phyloP scores from a whole-genome alignment of 345 rosid genomes.

The Crucihimalaya himalaica region DNA sequence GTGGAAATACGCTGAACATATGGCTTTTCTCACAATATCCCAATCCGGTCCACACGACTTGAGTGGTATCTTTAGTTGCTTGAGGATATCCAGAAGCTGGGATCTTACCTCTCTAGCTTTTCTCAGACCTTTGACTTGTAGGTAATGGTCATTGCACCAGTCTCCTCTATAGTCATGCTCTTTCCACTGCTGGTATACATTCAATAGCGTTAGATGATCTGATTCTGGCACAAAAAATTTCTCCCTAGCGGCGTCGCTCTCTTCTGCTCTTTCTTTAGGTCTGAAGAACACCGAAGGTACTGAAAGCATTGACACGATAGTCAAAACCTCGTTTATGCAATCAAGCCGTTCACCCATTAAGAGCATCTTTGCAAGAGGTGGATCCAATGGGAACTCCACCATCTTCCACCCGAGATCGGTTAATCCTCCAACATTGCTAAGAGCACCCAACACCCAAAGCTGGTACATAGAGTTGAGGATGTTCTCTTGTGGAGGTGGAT shows the following conservation, averaged over 20 bases:
- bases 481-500: constrained; percentile 98
- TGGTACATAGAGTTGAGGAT: constrained; percentile 98
- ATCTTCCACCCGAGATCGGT: constrained; percentile 97
- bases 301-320: constrained; percentile 97
- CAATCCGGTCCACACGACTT: constrained; percentile 75
- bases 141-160: constrained; percentile 87
- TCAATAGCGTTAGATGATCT: constrained; percentile 81
- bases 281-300: constrained; percentile 97
- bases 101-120: constrained; percentile 97
- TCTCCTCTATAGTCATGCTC: constrained; percentile 91
- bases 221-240: constrained; percentile 93
- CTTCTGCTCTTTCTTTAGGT: constrained; percentile 95
- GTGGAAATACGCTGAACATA: constrained; percentile 96
- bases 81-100: constrained; percentile 90
- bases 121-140: constrained; percentile 79
- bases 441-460: constrained; percentile 96
- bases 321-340: constrained; percentile 89
- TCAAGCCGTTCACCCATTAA: constrained; percentile 83
- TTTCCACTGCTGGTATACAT: constrained; percentile 95
- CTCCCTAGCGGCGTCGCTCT: constrained; percentile 93
- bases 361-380: constrained; percentile 98
- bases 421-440: constrained; percentile 80
- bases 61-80: constrained; percentile 75
- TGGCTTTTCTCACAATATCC: constrained; percentile 77
- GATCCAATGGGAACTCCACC: constrained; percentile 98